Evolutionary conservation across 352 stramenopile genomes (phyloP), one percentile per base, ranked within the genome.

Genomic region (Porosira glacialis): DNA sequence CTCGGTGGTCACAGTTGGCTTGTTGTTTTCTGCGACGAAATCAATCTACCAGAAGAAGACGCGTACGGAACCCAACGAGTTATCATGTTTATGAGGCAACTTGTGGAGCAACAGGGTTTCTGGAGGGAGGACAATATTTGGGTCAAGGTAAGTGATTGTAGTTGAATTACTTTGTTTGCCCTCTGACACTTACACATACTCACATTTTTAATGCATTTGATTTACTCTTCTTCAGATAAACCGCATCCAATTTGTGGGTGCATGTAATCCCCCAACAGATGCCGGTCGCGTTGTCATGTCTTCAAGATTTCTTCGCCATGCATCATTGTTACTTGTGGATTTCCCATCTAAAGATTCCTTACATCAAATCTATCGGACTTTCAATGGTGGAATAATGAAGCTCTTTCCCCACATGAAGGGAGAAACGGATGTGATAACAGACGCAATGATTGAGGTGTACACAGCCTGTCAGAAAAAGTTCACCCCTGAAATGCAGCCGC

Each of bases 1-100:
- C 35, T 94, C 39, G 95, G 89, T 15, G 64, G 80, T 15, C 80
- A 96, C 61, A 98, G 95, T 69, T 99, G 95, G 96, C 89, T 99
- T 1, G 96, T 99, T 50, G 93, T 99, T 4, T 99, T 99, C 78
- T 99, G 96, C 59, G 97, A 99, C 82, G 97, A 99, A 88, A 98
- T 99, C 65, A 99, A 99, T 83, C 87, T 99, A 48, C 97, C 97
- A 0, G 94, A 97, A 57, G 87, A 96, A 31, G 97, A 99, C 81
- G 83, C 85, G 6, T 99, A 99, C 79, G 97, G 97, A 28, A 99
- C 97, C 5, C 97, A 99, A 83, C 88, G 94, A 30, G 97, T 99
- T 2, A 98, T 99, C 43, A 98, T 95, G 33, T 99, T 99, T 70
- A 92, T 99, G 84, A 89, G 97, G 21, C 95, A 99, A 70, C 76